Conservation (phyloP, 1,139 yeast species). For the Nakaseomyces sp. region DNA sequence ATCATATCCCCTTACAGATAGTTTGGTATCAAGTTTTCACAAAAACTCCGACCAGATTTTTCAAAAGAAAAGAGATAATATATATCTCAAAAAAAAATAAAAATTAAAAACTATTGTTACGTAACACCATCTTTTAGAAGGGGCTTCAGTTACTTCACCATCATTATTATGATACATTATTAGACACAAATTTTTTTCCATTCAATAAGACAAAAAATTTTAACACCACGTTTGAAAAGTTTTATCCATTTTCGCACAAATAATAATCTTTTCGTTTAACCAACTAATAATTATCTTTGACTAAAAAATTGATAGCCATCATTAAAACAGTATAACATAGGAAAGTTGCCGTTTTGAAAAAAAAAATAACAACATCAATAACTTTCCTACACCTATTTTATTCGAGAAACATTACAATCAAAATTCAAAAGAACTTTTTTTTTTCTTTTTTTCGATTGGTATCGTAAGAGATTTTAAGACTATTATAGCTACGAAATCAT, state of each 20-base stretch:
- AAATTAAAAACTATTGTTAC: not conserved
- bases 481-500: no score
- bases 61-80: not conserved
- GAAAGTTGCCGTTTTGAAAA: not conserved
- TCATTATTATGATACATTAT: slow-evolving; percentile 1
- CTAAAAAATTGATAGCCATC: not conserved
- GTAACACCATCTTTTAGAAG: not conserved
- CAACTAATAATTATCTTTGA: not conserved
- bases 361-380: no score
- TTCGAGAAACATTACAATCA: no score
- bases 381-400: no score
- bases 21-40: no score
- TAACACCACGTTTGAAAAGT: not conserved
- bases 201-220: no score
- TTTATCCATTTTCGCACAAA: no score
- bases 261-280: not conserved
- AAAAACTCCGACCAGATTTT: no score
- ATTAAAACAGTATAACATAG: not conserved
- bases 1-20: not conserved
- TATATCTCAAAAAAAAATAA: no score
- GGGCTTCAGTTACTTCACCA: not conserved
- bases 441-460: no score
- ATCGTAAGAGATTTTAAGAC: no score
- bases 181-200: not conserved
- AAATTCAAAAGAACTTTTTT: no score